phyloP scores from a whole-genome alignment of 805 yeast genomes.

The Lachancea thermotolerans region DNA sequence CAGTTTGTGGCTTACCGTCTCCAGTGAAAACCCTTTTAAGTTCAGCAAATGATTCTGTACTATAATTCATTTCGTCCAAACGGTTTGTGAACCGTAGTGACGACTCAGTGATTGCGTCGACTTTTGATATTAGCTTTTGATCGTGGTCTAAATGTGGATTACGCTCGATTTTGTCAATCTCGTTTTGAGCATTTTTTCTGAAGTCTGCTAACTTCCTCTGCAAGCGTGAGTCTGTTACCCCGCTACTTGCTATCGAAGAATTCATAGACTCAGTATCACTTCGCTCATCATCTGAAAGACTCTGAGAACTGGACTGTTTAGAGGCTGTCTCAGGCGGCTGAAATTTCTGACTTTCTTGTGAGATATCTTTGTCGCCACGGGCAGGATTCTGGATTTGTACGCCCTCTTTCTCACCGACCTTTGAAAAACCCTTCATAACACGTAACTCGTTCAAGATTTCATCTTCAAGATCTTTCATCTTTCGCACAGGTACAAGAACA shows the following conservation, averaged over 20 bases:
- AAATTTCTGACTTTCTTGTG: too few species aligned
- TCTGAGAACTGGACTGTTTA: too few species aligned
- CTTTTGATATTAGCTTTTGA: slow-evolving; percentile 1
- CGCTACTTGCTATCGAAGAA: background rate
- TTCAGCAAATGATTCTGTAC: slow-evolving; percentile 14
- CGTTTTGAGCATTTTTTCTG: background rate
- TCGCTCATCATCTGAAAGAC: background rate
- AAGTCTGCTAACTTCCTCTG: background rate
- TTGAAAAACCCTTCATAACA: background rate
- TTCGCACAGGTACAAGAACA: slow-evolving; percentile 24
- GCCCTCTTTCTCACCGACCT: too few species aligned
- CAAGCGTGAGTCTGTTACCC: background rate
- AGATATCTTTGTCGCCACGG: too few species aligned
- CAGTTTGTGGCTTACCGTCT: slow-evolving; percentile 9
- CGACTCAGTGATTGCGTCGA: slow-evolving; percentile 18
- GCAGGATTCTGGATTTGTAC: too few species aligned
- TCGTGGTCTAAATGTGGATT: background rate
- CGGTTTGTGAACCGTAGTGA: slow-evolving; percentile 20
- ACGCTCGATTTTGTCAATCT: background rate
- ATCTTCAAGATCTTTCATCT: slow-evolving; percentile 25
- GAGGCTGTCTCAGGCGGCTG: too few species aligned
- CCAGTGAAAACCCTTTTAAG: slow-evolving; percentile 27
- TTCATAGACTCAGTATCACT: background rate
- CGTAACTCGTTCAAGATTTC: slow-evolving; percentile 10
- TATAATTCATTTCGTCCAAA: slow-evolving; percentile 19